A percentile compares a stretch with the other conserved stretches of the same genome.
These are phyloP conservation scores for Penicillium herquei DNA, from an alignment of 495 filamentous ascomycete genomes.

Conservation along the genomic window DNA sequence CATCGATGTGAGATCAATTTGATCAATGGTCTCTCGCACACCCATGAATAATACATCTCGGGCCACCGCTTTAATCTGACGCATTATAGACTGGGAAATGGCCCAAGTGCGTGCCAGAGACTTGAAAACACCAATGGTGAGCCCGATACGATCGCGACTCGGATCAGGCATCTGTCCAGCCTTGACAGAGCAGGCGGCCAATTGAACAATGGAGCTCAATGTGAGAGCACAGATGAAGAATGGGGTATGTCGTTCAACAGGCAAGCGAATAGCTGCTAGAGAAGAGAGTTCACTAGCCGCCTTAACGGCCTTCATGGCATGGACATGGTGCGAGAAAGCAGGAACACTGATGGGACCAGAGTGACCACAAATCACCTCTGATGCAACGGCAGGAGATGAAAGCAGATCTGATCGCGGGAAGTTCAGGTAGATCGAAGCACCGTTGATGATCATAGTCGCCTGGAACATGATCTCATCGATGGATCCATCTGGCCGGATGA, in stretches of 20 bases:
- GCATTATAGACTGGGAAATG: slow-evolving; percentile 68
- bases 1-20: slow-evolving; percentile 38
- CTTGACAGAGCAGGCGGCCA: slow-evolving; percentile 68
- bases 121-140: slow-evolving; percentile 82
- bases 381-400: slow-evolving; percentile 45
- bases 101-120: slow-evolving; percentile 73
- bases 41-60: slow-evolving; percentile 48
- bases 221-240: slow-evolving; percentile 84
- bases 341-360: slow-evolving; percentile 49
- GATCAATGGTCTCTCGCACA: slow-evolving; percentile 42
- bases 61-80: slow-evolving; percentile 61
- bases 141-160: slow-evolving; percentile 70
- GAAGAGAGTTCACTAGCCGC: slow-evolving; percentile 75
- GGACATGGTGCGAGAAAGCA: slow-evolving; percentile 54
- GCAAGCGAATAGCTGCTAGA: slow-evolving; percentile 72
- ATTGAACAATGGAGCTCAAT: slow-evolving; percentile 57
- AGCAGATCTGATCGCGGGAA: slow-evolving; percentile 51
- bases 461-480: slow-evolving; percentile 93
- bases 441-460: slow-evolving; percentile 78
- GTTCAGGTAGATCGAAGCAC: slow-evolving; percentile 45
- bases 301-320: slow-evolving; percentile 76
- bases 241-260: slow-evolving; percentile 74
- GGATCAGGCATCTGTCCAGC: slow-evolving; percentile 65
- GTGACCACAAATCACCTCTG: slow-evolving; percentile 50
- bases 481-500: slow-evolving; percentile 61